Base-by-base conservation (phyloP, 169 alveolate genomes). In the Besnoitia besnoiti region DNA sequence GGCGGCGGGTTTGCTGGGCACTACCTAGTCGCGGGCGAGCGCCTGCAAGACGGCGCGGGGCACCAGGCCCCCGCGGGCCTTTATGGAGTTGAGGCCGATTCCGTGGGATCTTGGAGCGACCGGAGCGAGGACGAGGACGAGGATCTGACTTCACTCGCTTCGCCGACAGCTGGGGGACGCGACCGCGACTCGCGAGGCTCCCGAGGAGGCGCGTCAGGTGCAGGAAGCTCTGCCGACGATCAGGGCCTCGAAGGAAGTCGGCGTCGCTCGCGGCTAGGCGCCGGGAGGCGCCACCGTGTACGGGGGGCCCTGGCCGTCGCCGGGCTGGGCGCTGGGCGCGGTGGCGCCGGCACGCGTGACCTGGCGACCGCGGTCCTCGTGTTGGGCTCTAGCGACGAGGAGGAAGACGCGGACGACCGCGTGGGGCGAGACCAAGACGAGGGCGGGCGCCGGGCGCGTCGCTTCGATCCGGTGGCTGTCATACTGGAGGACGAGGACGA, bases 21-120 rank as follows among this genome's bases (percentile, higher is more conserved):
- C 14, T 39, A 21, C 47, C 40, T 55, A 5, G 30, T 39, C 10
- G 87, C 59, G 35, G 87, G 59, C 12, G 40, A 37, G 59, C 87
- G 42, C 42, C n/a, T 42, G 44, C 42, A 67, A 19, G 80, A 67
- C 47, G 80, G 67, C 44, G 82, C 82, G 14, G 44, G 44, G 46
- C n/a, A 37, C 82, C 46, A 39, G 27, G n/a, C 47, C 33, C 67
- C 12, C 24, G 67, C n/a, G 1, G 30, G 7, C 33, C 24, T 10
- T 19, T 8, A 1, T 67, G 80, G 37, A 2, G 87, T 77, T 55
- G 87, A 77, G 8, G 87, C 87, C 35, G 87, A 77, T 37, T 77
- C 87, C 10, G 30, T 77, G 21, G 87, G 59, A 12, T 77, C 87
- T 4, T 77, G 87, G 87, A 77, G 87, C 47, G 87, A 77, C 59